Conservation (phyloP, 495 filamentous ascomycete species). For the Rhypophila decipiens region DNA sequence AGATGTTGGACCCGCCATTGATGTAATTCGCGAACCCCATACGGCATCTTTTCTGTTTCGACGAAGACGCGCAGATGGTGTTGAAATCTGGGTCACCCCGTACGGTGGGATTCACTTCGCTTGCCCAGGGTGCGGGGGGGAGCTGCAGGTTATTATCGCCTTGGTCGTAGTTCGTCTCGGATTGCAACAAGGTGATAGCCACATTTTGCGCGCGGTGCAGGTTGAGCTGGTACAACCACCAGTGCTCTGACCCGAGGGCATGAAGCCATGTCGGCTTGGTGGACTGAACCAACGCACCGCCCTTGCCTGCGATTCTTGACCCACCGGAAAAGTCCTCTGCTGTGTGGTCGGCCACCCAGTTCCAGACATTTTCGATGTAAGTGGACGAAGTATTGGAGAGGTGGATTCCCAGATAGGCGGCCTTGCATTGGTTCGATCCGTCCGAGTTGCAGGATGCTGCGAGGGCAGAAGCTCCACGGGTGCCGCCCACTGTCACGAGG, state of each 20-base stretch:
- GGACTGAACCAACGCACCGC: slow-evolving; percentile 53
- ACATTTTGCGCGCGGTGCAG: slow-evolving; percentile 65
- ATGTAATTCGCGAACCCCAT: slow-evolving; percentile 42
- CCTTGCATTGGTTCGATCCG: slow-evolving; percentile 49
- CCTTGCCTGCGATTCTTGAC: slow-evolving; percentile 31
- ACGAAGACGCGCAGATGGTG: slow-evolving; percentile 24
- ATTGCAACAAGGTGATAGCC: slow-evolving; percentile 74
- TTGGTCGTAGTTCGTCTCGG: slow-evolving; percentile 88
- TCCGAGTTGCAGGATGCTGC: slow-evolving; percentile 36
- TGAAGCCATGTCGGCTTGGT: slow-evolving; percentile 56
- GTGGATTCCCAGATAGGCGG: slow-evolving; percentile 62
- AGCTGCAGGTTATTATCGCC: slow-evolving; percentile 55
- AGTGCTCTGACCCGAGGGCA: slow-evolving; percentile 69
- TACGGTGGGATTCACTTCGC: slow-evolving; percentile 33
- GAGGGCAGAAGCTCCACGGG: slow-evolving; percentile 36
- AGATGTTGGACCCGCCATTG: slow-evolving; percentile 51
- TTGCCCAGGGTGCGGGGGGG: slow-evolving; percentile 42
- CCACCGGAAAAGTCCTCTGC: slow-evolving; percentile 50
- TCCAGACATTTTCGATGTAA: slow-evolving; percentile 66
- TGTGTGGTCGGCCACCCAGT: slow-evolving; percentile 71
- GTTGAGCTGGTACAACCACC: slow-evolving; percentile 70
- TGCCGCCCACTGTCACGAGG: slow-evolving; percentile 55
- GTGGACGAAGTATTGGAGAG: slow-evolving; percentile 49
- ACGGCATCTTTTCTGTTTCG: slow-evolving; percentile 34
- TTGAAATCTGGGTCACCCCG: slow-evolving; percentile 55